These are phyloP conservation scores for Hortiboletus campestris DNA, from an alignment of 768 basidiomycete species.

Conservation along the genomic window DNA sequence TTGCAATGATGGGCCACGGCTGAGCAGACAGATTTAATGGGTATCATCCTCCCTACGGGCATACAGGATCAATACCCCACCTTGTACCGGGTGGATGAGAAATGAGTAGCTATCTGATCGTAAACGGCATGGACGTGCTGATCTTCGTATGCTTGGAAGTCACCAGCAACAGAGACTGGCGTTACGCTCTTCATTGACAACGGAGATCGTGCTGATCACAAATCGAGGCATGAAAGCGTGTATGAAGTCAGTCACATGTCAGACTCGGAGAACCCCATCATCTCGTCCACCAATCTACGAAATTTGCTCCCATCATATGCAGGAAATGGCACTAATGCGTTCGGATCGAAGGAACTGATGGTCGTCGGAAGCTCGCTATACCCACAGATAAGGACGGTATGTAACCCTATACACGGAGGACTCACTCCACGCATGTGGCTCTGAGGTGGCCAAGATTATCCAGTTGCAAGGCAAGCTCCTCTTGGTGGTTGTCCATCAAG, in stretches of 20 bases:
- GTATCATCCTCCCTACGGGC: background rate
- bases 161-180: conserved; percentile 41
- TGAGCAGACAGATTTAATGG: conserved; percentile 27
- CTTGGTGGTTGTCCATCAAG: conserved; percentile 90
- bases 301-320: conserved; percentile 67
- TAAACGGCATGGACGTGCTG: conserved; percentile 81
- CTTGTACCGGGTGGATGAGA: conserved; percentile 88
- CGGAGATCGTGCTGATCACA: background rate
- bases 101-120: conserved; percentile 82
- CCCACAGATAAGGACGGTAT: conserved; percentile 7
- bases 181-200: conserved; percentile 34
- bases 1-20: conserved; percentile 88
- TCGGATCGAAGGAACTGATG: conserved; percentile 49
- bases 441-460: conserved; percentile 55
- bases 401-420: background rate
- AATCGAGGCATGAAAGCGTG: conserved; percentile 1
- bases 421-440: conserved; percentile 59
- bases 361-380: conserved; percentile 53
- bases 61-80: conserved; percentile 32
- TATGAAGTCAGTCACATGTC: conserved; percentile 24
- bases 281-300: conserved; percentile 64
- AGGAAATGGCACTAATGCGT: conserved; percentile 57
- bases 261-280: conserved; percentile 72
- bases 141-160: conserved; percentile 63
- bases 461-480: conserved; percentile 77